Evolutionary conservation across 2,329 filamentous ascomycete genomes (phyloP), one percentile per base, ranked within the genome.

Genomic region (Botrytis elliptica): DNA sequence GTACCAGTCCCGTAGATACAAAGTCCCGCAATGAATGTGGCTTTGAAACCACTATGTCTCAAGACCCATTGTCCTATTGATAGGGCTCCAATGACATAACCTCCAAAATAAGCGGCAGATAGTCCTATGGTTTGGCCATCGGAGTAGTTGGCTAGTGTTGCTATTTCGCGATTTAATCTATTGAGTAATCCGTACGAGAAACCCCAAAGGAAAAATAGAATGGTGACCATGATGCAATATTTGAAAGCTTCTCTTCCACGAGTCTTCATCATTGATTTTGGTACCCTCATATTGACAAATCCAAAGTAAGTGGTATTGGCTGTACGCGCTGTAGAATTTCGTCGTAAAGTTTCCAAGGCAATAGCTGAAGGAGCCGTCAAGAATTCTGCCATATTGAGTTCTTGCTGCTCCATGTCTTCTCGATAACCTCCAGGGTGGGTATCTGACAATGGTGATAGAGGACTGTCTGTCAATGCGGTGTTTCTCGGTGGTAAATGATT

Each of bases 121-220:
- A 94, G 86, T 1, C 90, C 90, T 4, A 93, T 83, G 0, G 88
- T 90, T 81, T 94, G 86, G 10, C 88, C 86, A 0, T 85, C 82
- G 1, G 85, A 87, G 85, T 79, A 73, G 4, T 92, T 91, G 36
- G 87, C 79, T 9, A 93, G 87, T 20, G 82, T 80, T 52, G 91
- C 89, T 70, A 94, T 90, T 38, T 89, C 89, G 33, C 86, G 87
- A 80, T 97, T 97, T 42, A 98, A 87, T 0, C 91, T 92, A 79
- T 96, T 94, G 9, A 97, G 85, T 2, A 97, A 86, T 0, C 95
- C 95, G 78, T 97, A 97, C 0, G 94, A 94, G 74, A 97, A 92
- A 0, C 95, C 95, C 94, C 94, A 97, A 4, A 97, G 84, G 76
- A 97, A 90, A 83, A 97, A 97, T 0, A 97, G 85, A 10, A 95